Percentiles rank a stretch among this genome's conserved stretches.
These are phyloP conservation scores for Xylaria sp. DNA, from an alignment of 2,329 filamentous ascomycete genomes.

Conservation along the genomic window DNA sequence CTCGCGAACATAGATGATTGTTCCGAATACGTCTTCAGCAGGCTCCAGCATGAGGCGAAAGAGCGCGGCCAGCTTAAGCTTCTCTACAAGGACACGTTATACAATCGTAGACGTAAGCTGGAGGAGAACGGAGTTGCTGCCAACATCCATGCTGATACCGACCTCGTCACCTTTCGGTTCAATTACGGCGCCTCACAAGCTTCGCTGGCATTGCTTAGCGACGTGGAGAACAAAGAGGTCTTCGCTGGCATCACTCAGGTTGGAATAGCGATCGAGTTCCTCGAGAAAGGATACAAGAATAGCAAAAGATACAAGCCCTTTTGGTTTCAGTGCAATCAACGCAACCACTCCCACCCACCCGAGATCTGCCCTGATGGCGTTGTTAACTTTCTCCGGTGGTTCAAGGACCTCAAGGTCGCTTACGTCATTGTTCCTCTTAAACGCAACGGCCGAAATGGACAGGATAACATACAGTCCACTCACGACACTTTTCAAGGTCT, in stretches of 20 bases:
- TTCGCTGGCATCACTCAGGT: constrained; percentile 33
- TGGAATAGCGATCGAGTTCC: constrained; percentile 14
- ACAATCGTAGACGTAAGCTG: background rate
- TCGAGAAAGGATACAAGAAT: background rate
- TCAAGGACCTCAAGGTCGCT: constrained; percentile 44
- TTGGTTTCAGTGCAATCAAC: background rate
- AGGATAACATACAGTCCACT: background rate
- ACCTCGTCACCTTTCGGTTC: constrained; percentile 33
- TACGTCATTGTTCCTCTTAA: constrained; percentile 44
- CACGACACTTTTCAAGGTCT: background rate
- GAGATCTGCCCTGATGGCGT: background rate
- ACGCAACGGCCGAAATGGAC: too few relatives aligned
- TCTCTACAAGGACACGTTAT: background rate
- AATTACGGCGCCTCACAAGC: background rate
- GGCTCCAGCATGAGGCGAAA: background rate
- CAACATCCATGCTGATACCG: constrained; percentile 9
- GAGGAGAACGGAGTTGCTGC: constrained; percentile 17
- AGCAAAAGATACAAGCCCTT: constrained; percentile 5
- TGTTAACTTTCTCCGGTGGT: constrained; percentile 41
- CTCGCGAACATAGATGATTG: constrained; percentile 7
- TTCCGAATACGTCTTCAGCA: background rate
- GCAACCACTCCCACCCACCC: fast-evolving
- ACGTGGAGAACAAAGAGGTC: background rate
- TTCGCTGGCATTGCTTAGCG: background rate
- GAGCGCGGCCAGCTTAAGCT: background rate